phyloP scores from a whole-genome alignment of 495 filamentous ascomycete genomes.

The Neurospora hispaniola region DNA sequence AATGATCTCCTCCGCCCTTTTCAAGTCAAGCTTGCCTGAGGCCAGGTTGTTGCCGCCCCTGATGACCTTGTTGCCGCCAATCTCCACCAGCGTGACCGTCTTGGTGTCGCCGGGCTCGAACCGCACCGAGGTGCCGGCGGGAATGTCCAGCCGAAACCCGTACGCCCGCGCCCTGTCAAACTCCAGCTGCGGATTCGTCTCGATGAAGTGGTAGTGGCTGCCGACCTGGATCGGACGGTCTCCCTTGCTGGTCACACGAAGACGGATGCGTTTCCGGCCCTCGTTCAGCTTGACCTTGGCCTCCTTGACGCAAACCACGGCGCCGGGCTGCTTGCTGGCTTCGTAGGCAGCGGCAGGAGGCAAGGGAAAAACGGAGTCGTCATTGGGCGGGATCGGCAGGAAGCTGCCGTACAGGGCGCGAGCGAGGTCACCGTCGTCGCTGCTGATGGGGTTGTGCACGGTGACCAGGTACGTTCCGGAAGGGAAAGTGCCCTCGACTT shows the following conservation, averaged over 20 bases:
- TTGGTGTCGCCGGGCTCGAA: slow-evolving; percentile 93
- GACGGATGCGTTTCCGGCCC: slow-evolving; percentile 58
- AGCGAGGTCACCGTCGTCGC: slow-evolving; percentile 77
- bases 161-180: slow-evolving; percentile 84
- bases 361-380: slow-evolving; percentile 47
- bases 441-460: slow-evolving; percentile 79
- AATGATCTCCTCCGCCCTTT: slow-evolving; percentile 53
- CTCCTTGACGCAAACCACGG: slow-evolving; percentile 61
- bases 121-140: slow-evolving; percentile 84
- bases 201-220: slow-evolving; percentile 94
- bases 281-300: slow-evolving; percentile 59
- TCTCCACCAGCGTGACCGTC: slow-evolving; percentile 88
- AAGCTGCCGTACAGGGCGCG: slow-evolving; percentile 88
- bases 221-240: slow-evolving; percentile 91
- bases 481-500: slow-evolving; percentile 90
- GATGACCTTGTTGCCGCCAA: slow-evolving; percentile 74
- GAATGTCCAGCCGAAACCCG: slow-evolving; percentile 80
- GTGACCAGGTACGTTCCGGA: slow-evolving; percentile 92
- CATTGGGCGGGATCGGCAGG: slow-evolving; percentile 63
- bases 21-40: slow-evolving; percentile 55
- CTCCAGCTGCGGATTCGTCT: slow-evolving; percentile 80
- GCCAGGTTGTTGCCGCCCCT: slow-evolving; percentile 75
- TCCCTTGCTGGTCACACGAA: slow-evolving; percentile 76
- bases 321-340: slow-evolving; percentile 62
- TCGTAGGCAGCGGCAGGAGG: slow-evolving; percentile 49